Evolutionary conservation across 176 grass and related monocot genomes (phyloP), one percentile per base, ranked within the genome.

Genomic region (Dendrocalamus sinicus): DNA sequence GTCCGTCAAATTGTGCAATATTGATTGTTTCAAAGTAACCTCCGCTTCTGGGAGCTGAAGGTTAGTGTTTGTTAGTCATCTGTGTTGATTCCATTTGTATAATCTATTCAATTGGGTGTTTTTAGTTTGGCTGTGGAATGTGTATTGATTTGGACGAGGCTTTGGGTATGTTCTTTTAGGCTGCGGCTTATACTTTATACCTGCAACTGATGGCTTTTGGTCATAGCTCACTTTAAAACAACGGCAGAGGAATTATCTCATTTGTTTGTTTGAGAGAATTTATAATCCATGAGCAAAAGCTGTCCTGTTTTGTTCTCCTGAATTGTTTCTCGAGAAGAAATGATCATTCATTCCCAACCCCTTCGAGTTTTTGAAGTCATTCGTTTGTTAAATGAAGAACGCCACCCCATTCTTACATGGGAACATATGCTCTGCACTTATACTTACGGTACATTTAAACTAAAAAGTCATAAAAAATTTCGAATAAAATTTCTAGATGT

Each of bases 11-110:
- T 87, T 95, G 48, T 98, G 96, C 85, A 96, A 96, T 76, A 96
- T 99, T 24, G 96, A 99, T 76, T 99, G 96, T 85, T 99, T 99
- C 86, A 96, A 91, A 75, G 86, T 95, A 64, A 88, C 93, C 68
- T 74, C 80, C 60, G 82, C 92, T 86, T 87, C 96, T 54, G 91
- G 93, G 73, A 87, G 77, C 82, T 93, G 88, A 88, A 93, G 90
- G 82, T 86, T 80, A 92, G 86, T 76, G 68, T 53, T 68, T 71
- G 73, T 57, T 88, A 78, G 72, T 60, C 70, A 70, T 52, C 35
- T 84, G 89, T 93, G 86, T 72, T 71, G 84, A 73, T 74, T 57
- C 67, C 53, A 61, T 58, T 46, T 75, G 66, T 81, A 73, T 87
- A 62, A 65, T 88, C 76, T 83, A 86, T 96, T 93, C 68, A 72